Base-by-base conservation (phyloP, 257 asterid species). In the Solanum etuberosum region DNA sequence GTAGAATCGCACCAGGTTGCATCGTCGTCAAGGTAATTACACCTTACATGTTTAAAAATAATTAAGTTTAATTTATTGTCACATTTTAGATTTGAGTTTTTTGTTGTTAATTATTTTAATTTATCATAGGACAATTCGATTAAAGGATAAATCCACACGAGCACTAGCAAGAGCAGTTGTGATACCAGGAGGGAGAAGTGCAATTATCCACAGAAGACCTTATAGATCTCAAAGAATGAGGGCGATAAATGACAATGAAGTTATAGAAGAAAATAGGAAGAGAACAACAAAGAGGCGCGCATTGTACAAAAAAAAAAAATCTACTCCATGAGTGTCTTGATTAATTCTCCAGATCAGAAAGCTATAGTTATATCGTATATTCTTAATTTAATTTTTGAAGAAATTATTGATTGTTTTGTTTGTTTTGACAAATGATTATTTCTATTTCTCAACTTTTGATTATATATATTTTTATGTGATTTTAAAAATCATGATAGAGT, bases 131-230 rank as follows among this genome's bases (percentile, higher is more conserved):
- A 5, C 72, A 65, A 27, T 11, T 25, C 20, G 20, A 2, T 5
- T 6, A 27, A 5, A 25, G 25, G 15, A 25, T 2, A 5, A 61
- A 23, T 59, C 18, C 18, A n/a, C 4, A 63, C 2, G 0, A 10
- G 18, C 32, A 63, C 14, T 5, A n/a, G 32, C 3, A 25, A 11
- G 3, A 63, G 7, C 1, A 7, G 0, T 1, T n/a, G 2, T 0
- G 9, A 25, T 12, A 11, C 3, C 18, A n/a, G 16, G 15, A n/a
- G 5, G 15, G 7, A 63, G 16, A 1, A n/a, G 4, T 25, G 8
- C 1, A n/a, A 1, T 5, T 6, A 63, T 2, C 32, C 32, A 1
- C 0, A 63, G 14, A n/a, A 63, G 6, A 63, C 6, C 15, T 23
- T 61, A n/a, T 10, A n/a, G 15, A 61, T 7, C 13, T 21, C 13